Evolutionary conservation across 257 asterid species (phyloP).

Genomic region (Catharanthus roseus): DNA sequence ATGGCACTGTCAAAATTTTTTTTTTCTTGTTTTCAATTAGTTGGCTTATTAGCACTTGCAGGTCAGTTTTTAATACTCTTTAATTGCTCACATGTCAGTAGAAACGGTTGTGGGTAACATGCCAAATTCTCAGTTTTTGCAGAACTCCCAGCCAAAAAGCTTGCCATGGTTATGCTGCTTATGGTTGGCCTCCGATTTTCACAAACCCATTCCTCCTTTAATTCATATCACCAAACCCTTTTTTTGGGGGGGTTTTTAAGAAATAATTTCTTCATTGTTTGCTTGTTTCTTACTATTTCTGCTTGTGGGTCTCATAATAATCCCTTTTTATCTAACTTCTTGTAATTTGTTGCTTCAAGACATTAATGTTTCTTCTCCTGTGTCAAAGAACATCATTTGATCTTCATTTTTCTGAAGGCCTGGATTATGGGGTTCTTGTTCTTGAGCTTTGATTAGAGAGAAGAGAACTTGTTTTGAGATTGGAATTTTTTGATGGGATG

Average conservation of each 20-base stretch:
- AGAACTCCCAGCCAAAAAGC: slow-evolving; percentile 3
- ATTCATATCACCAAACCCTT: slow-evolving; percentile 29
- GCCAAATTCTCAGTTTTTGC: slow-evolving; percentile 35
- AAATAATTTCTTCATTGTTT: slow-evolving; percentile 41
- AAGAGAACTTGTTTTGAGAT: slow-evolving; percentile 17
- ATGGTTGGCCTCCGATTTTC: slow-evolving; percentile 7
- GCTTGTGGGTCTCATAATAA: slow-evolving; percentile 36
- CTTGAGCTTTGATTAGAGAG: slow-evolving; percentile 16
- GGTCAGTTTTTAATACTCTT: slow-evolving; percentile 34
- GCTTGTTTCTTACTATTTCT: slow-evolving; percentile 70
- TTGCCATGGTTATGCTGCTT: slow-evolving; percentile 14
- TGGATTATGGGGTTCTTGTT: slow-evolving; percentile 18
- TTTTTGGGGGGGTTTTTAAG: slow-evolving; percentile 30
- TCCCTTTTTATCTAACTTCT: slow-evolving; percentile 39
- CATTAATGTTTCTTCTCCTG: slow-evolving; percentile 24
- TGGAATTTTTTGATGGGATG: slow-evolving; percentile 43
- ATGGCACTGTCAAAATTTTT: slow-evolving; percentile 5
- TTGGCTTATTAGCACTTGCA: slow-evolving; percentile 13
- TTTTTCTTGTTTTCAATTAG: slow-evolving; percentile 13
- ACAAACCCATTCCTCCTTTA: slow-evolving; percentile 27
- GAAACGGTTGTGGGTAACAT: slow-evolving; percentile 56
- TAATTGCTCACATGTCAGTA: slow-evolving; percentile 49
- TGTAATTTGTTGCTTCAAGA: slow-evolving; percentile 47
- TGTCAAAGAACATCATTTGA: background rate
- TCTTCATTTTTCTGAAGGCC: slow-evolving; percentile 14